A percentile compares a stretch with the other conserved stretches of the same genome.
Conservation (phyloP, 495 filamentous ascomycete genomes). For the Aspergillus leporis region DNA sequence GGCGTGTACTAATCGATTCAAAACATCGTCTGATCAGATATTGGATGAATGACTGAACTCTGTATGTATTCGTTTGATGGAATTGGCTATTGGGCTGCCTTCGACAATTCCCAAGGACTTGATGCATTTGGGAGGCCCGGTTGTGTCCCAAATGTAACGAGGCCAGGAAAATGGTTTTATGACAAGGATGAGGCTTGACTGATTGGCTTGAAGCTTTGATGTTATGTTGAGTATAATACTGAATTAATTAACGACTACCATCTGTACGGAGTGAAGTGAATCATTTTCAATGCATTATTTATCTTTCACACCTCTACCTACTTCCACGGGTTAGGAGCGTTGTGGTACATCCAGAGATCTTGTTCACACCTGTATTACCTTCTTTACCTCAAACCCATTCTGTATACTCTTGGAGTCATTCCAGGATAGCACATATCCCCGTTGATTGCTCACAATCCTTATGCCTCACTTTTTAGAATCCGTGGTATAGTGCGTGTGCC, state of each 20-base stretch:
- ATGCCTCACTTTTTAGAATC: too few relatives aligned
- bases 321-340: too few relatives aligned
- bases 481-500: too few relatives aligned
- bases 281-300: not conserved
- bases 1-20: constrained; percentile 18
- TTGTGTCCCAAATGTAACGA: constrained; percentile 20
- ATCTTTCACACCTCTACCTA: not conserved
- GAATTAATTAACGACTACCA: constrained; percentile 16
- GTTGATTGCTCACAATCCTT: too few relatives aligned
- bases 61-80: constrained; percentile 23
- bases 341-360: not conserved
- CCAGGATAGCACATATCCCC: too few relatives aligned
- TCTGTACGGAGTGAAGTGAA: not conserved
- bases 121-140: constrained; percentile 20
- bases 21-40: constrained; percentile 14
- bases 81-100: constrained; percentile 14
- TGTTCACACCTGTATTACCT: not conserved
- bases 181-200: constrained; percentile 16
- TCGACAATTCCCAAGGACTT: constrained; percentile 1
- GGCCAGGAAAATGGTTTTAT: constrained; percentile 19
- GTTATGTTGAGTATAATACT: constrained; percentile 22
- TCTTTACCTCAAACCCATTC: not conserved
- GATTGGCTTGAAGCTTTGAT: constrained; percentile 17
- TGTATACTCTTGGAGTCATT: too few relatives aligned
- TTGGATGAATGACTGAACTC: constrained; percentile 21